Conservation (phyloP, 2,329 filamentous ascomycete species). For the Camillea tinctor region DNA sequence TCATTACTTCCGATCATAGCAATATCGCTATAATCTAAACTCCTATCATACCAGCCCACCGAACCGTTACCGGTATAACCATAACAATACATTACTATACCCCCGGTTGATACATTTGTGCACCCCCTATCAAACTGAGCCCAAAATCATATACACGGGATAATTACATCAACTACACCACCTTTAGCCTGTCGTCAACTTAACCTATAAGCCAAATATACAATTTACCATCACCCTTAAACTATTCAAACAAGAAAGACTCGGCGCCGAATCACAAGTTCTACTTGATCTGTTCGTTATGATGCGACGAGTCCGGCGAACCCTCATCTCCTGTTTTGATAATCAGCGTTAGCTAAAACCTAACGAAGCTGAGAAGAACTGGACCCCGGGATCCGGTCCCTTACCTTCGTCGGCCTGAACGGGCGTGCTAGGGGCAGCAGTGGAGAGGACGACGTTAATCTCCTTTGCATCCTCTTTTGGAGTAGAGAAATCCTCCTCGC, state of each 20-base stretch:
- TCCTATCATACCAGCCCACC: not conserved
- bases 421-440: too few species aligned
- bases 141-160: not conserved
- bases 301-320: not conserved
- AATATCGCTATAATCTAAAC: not conserved
- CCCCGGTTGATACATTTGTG: not conserved
- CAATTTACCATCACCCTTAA: not conserved
- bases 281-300: not conserved
- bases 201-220: not conserved
- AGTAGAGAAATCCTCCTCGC: conserved; percentile 7
- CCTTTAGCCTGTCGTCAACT: not conserved
- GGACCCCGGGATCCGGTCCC: too few species aligned
- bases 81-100: not conserved
- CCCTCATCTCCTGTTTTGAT: not conserved
- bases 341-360: not conserved
- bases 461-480: too few species aligned
- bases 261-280: not conserved
- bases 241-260: too few species aligned
- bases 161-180: not conserved
- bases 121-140: not conserved
- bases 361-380: too few species aligned
- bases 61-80: too few species aligned
- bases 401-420: not conserved
- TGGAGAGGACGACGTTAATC: not conserved
- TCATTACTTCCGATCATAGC: too few species aligned